Conservation (phyloP, 163 green algal species). For the Coccomyxa subellipsoidea region DNA sequence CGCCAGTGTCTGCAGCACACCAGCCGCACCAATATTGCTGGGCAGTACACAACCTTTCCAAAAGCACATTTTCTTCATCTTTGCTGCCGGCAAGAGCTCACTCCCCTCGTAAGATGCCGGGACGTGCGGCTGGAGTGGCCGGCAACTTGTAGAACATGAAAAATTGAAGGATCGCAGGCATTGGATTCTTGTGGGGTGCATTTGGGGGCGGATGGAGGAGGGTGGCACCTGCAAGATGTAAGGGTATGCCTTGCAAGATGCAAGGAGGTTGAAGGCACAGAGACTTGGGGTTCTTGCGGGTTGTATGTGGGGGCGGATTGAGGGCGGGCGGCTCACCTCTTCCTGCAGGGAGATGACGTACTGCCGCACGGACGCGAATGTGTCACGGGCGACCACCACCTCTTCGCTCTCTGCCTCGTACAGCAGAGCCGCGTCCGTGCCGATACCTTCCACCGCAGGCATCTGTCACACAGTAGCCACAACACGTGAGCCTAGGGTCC, state of each 20-base stretch:
- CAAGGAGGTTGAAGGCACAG: too few species aligned
- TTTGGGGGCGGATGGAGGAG: too few species aligned
- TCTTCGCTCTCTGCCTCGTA: conserved; percentile 27
- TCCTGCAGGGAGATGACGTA: conserved; percentile 20
- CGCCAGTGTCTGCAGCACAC: background rate
- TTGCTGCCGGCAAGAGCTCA: too few species aligned
- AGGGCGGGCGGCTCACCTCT: conserved; percentile 11
- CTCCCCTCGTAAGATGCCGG: too few species aligned
- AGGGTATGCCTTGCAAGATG: too few species aligned
- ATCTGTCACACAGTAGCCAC: conserved; percentile 5
- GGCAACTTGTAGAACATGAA: too few species aligned
- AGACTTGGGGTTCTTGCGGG: too few species aligned
- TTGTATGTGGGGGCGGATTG: background rate
- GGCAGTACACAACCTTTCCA: background rate
- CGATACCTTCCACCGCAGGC: conserved; percentile 16
- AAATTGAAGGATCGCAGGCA: too few species aligned
- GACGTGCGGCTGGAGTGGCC: too few species aligned
- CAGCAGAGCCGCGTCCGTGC: conserved; percentile 28
- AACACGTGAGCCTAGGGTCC: too few species aligned
- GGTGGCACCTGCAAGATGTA: too few species aligned
- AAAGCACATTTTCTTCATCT: background rate
- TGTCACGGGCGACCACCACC: conserved; percentile 30
- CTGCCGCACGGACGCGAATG: conserved; percentile 33
- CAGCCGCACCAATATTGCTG: background rate
- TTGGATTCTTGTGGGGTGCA: too few species aligned